Evolutionary conservation across 2,329 filamentous ascomycete genomes (phyloP).

Genomic region (Tolypocladium amazonense): DNA sequence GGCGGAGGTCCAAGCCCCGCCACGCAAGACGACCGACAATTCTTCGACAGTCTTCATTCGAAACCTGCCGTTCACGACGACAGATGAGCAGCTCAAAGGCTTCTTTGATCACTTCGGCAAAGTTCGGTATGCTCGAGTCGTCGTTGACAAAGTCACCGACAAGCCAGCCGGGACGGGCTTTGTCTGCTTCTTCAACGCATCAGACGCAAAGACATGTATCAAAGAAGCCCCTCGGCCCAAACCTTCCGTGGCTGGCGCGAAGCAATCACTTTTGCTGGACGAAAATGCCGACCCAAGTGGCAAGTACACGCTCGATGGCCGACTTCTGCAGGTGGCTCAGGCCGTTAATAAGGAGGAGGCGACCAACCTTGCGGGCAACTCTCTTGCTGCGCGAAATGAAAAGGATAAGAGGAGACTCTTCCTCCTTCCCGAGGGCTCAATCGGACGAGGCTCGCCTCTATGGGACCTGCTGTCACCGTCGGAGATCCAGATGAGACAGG

Average conservation of each 20-base stretch:
- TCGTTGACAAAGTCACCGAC: conserved; percentile 76
- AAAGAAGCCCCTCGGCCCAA: conserved; percentile 57
- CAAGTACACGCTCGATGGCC: conserved; percentile 81
- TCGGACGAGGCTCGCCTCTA: conserved; percentile 65
- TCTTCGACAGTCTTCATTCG: conserved; percentile 80
- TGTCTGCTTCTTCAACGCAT: conserved; percentile 75
- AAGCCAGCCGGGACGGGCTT: conserved; percentile 88
- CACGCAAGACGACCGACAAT: conserved; percentile 43
- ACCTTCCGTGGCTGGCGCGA: conserved; percentile 36
- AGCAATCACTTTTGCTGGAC: conserved; percentile 80
- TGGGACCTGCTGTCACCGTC: conserved; percentile 66
- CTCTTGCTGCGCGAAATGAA: conserved; percentile 52
- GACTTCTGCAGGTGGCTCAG: conserved; percentile 71
- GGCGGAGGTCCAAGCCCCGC: conserved; percentile 25
- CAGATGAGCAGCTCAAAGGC: conserved; percentile 69
- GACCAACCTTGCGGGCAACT: conserved; percentile 59
- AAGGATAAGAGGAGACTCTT: conserved; percentile 88
- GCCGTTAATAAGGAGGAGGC: conserved; percentile 82
- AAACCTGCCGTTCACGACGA: conserved; percentile 83
- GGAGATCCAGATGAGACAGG: conserved; percentile 80
- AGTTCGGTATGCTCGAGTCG: conserved; percentile 84
- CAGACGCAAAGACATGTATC: conserved; percentile 69
- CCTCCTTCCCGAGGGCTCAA: conserved; percentile 76
- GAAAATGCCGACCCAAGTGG: conserved; percentile 73
- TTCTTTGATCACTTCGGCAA: conserved; percentile 84